Evolutionary conservation across 805 yeast species (phyloP), one percentile per base, ranked within the genome.

Genomic region (Ogataea pini): DNA sequence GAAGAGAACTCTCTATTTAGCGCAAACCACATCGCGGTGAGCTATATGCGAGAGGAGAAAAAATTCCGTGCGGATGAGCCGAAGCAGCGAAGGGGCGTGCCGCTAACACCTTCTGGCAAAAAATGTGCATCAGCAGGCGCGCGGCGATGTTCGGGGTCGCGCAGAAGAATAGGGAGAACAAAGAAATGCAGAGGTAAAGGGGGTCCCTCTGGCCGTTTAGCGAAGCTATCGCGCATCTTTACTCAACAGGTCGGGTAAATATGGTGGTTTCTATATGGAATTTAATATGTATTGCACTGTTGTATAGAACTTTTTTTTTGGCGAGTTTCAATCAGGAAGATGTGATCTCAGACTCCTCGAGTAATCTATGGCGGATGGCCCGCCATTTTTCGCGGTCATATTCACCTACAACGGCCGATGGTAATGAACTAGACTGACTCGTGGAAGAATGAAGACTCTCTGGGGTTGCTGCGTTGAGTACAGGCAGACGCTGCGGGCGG

Each of bases 351-450:
- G 28, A 5, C 17, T 49, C 59, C 9, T 42, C 34, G 3, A 47
- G 20, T 17, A 54, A 43, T 40, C 56, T 49, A 31, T 62, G 56
- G 42, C 75, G 73, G 51, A 82, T 69, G 0, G 80, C 77, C 48
- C 76, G 69, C 86, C 86, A 82, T 60, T 82, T 82, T 60, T 82
- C 88, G 56, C 77, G 68, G 57, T 82, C 88, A 58, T 82, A 82
- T 57, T 80, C 80, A 0, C 87, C 86, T 47, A 82, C 74, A 3
- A 79, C 82, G 10, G 75, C 80, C 34, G 82, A 72, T 0, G 87
- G 86, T 32, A 70, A 73, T 51, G 58, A 76, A 65, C 65, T 79
- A 59, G 36, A 66, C 14, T 54, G 47, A 17, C 63, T 54, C 7
- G 43, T 20, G 7, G 41, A 46, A 4, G 64, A 57, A 42, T 51